These are phyloP conservation scores for Tephrocybe sp. DNA, from an alignment of 768 basidiomycete genomes.

Conservation along the genomic window DNA sequence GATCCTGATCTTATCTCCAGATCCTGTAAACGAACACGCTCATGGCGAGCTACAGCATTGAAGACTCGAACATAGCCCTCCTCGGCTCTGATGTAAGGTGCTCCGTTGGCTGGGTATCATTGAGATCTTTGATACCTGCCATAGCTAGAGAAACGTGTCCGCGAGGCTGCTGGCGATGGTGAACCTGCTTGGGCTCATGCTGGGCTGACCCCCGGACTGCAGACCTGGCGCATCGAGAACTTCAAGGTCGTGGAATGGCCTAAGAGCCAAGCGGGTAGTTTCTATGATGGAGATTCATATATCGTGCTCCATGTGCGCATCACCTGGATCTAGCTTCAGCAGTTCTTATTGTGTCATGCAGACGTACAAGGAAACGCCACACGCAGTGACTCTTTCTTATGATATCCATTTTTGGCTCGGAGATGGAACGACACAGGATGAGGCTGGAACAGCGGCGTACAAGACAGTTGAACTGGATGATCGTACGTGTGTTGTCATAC, in stretches of 20 bases:
- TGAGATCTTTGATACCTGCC: background rate
- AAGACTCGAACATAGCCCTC: constrained; percentile 61
- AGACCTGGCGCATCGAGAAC: constrained; percentile 60
- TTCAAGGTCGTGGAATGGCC: constrained; percentile 56
- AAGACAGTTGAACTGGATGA: constrained; percentile 69
- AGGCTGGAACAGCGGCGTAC: constrained; percentile 61
- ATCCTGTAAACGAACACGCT: too few species aligned
- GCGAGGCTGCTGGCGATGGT: constrained; percentile 47
- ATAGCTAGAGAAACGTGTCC: constrained; percentile 56
- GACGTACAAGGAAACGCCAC: constrained; percentile 57
- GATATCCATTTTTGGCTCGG: constrained; percentile 70
- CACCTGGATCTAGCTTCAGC: background rate
- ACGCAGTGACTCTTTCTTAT: constrained; percentile 45
- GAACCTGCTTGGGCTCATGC: constrained; percentile 51
- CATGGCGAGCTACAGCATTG: constrained; percentile 46
- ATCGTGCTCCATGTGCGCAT: constrained; percentile 55
- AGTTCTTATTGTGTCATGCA: constrained; percentile 17
- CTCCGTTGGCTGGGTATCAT: background rate
- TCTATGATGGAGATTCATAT: constrained; percentile 67
- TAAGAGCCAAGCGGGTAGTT: constrained; percentile 44
- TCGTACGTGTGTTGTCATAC: constrained; percentile 33
- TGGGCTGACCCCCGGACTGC: constrained; percentile 38
- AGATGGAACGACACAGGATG: constrained; percentile 54
- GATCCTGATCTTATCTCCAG: too few species aligned
- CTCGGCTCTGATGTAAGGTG: constrained; percentile 54